A percentile compares a stretch with the other conserved stretches of the same genome.
These are phyloP conservation scores for Miamiensis avidus DNA, from an alignment of 169 alveolate genomes.

Conservation along the genomic window DNA sequence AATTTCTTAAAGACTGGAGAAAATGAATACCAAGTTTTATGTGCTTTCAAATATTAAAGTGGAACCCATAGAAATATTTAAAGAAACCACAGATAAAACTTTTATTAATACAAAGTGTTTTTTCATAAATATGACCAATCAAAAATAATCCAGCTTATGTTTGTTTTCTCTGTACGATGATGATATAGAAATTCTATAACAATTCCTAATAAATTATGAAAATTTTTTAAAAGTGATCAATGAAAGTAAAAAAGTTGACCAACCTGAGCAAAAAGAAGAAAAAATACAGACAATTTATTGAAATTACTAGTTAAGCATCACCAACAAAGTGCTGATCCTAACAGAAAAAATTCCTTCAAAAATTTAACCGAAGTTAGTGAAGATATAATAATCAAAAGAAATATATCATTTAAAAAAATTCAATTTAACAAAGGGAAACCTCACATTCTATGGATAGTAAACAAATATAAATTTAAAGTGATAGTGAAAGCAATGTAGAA, in stretches of 20 bases:
- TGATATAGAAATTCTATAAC: neutral
- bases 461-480: neutral
- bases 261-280: neutral
- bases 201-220: neutral
- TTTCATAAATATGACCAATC: too few relatives aligned
- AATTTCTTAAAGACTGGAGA: neutral
- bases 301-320: too few relatives aligned
- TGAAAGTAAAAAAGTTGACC: neutral
- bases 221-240: too few relatives aligned
- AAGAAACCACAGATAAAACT: neutral
- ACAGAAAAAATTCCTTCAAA: too few relatives aligned
- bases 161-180: neutral
- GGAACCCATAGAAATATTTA: neutral
- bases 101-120: neutral
- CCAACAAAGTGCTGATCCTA: too few relatives aligned
- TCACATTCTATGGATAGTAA: too few relatives aligned
- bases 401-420: too few relatives aligned
- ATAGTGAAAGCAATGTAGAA: neutral
- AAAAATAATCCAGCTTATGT: too few relatives aligned
- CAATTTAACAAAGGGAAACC: neutral
- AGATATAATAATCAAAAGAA: too few relatives aligned
- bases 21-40: too few relatives aligned
- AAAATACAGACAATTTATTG: neutral
- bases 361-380: too few relatives aligned
- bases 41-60: neutral